phyloP scores from a whole-genome alignment of 1,139 yeast genomes.

The Protomyces pachydermus region DNA sequence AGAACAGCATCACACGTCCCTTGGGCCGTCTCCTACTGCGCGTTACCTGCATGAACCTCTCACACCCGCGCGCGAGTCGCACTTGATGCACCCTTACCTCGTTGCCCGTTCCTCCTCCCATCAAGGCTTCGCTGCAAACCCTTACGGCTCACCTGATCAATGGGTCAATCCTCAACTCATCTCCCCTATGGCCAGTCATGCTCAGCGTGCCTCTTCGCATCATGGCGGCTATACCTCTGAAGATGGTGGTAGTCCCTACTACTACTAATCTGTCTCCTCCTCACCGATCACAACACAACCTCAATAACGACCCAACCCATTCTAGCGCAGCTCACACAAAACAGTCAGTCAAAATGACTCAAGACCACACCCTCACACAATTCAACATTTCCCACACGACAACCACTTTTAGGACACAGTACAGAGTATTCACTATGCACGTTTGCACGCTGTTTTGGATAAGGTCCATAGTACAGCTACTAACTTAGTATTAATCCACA shows the following conservation, averaged over 20 bases:
- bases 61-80: background rate
- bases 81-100: background rate
- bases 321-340: no score
- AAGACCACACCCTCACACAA: no score
- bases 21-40: background rate
- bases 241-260: background rate
- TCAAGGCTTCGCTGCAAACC: background rate
- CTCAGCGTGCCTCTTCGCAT: background rate
- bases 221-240: background rate
- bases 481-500: no score
- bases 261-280: background rate
- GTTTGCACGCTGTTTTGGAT: no score
- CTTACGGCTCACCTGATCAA: background rate
- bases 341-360: no score
- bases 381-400: no score
- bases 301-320: no score
- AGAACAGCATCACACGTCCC: background rate
- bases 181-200: slow-evolving; percentile 9
- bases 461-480: no score
- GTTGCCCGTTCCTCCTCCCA: background rate
- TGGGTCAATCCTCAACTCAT: slow-evolving; percentile 19
- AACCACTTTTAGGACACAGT: no score
- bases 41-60: background rate
- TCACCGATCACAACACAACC: background rate
- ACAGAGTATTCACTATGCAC: no score